Evolutionary conservation across 345 rosid species (phyloP).

Genomic region (Ceriops tagal): DNA sequence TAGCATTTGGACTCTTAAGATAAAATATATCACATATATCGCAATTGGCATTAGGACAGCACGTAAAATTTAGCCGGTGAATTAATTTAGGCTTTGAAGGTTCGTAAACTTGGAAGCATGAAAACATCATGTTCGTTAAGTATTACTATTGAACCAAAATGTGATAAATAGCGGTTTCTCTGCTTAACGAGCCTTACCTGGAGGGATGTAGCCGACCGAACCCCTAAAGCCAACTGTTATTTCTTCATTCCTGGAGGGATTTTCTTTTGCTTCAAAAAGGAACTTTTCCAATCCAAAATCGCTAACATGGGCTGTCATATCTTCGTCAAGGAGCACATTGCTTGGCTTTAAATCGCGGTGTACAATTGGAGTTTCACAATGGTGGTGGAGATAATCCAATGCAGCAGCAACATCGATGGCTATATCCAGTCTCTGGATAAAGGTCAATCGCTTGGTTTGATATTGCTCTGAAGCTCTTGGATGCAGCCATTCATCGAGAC

Average conservation of each 20-base stretch:
- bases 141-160: no score
- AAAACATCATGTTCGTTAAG: no score
- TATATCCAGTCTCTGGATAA: constrained; percentile 9
- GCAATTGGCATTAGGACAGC: no score
- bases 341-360: constrained; percentile 30
- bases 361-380: constrained; percentile 8
- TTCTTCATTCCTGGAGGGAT: not conserved
- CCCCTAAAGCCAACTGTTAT: constrained; percentile 1
- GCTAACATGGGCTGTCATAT: constrained; percentile 27
- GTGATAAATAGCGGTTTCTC: no score
- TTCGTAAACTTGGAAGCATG: no score
- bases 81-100: no score
- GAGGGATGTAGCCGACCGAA: constrained; percentile 20
- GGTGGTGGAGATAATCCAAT: constrained; percentile 26
- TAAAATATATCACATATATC: no score
- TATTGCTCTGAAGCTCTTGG: not conserved
- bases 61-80: no score
- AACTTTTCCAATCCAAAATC: constrained; percentile 28
- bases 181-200: constrained; percentile 4
- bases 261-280: constrained; percentile 1
- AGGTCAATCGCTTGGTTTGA: not conserved
- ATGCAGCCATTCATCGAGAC: constrained; percentile 24
- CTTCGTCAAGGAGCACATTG: constrained; percentile 26
- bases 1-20: no score
- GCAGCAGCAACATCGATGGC: constrained; percentile 28